Conservation (phyloP, 768 basidiomycete genomes). For the Hortiboletus flavorubellus region DNA sequence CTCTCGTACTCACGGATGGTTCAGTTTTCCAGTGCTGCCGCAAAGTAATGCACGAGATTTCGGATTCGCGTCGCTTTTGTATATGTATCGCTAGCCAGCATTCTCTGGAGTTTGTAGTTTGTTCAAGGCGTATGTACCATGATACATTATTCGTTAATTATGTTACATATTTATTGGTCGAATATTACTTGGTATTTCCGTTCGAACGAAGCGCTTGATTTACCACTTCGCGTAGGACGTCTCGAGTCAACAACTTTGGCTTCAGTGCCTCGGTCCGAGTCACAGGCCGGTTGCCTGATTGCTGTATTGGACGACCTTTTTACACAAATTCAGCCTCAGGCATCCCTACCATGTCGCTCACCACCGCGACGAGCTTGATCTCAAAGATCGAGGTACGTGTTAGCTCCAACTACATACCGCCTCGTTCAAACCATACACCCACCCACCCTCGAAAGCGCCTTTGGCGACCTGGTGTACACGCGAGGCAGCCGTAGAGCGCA, state of each 20-base stretch:
- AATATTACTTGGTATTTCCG: neutral
- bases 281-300: neutral
- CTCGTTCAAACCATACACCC: neutral
- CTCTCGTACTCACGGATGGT: conserved; percentile 11
- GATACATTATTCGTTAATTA: conserved; percentile 20
- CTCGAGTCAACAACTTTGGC: too few relatives aligned
- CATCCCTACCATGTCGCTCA: conserved; percentile 14
- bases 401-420: too few relatives aligned
- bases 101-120: conserved; percentile 23
- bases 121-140: conserved; percentile 14
- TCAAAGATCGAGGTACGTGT: too few relatives aligned
- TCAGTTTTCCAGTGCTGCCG: conserved; percentile 69
- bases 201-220: neutral
- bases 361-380: neutral
- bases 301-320: neutral
- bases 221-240: too few relatives aligned
- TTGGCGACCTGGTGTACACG: conserved; percentile 39
- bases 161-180: conserved; percentile 2
- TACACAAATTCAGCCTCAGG: neutral
- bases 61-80: neutral
- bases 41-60: conserved; percentile 47
- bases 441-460: conserved; percentile 67
- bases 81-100: conserved; percentile 26
- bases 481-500: conserved; percentile 49
- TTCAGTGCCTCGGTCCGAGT: too few relatives aligned